Evolutionary conservation across 495 filamentous ascomycete species (phyloP).

Genomic region (Tetracladium setigerum): DNA sequence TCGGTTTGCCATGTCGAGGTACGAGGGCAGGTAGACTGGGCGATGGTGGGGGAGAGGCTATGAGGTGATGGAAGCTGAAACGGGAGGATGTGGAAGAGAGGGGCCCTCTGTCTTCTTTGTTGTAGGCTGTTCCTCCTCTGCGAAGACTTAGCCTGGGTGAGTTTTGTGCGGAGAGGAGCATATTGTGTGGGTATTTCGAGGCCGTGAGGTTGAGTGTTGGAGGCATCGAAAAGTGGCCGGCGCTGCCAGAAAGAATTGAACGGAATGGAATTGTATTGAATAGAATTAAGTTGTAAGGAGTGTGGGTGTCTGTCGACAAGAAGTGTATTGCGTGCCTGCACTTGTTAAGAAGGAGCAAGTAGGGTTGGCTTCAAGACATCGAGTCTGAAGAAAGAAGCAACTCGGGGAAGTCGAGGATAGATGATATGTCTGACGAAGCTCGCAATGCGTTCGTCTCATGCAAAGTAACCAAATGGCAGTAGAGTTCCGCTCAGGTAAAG

Average conservation of each 20-base stretch:
- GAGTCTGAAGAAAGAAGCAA: neutral
- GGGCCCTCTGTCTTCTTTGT: slow-evolving; percentile 24
- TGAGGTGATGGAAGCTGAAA: slow-evolving; percentile 54
- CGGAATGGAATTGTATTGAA: slow-evolving; percentile 12
- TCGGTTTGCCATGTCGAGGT: slow-evolving; percentile 49
- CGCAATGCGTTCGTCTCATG: too few relatives aligned
- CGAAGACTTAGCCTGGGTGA: slow-evolving; percentile 12
- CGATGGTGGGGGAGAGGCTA: slow-evolving; percentile 50
- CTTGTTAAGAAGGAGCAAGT: slow-evolving; percentile 21
- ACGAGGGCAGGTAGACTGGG: slow-evolving; percentile 57
- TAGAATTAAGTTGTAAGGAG: too few relatives aligned
- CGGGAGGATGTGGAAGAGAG: slow-evolving; percentile 47
- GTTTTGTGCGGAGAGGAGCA: slow-evolving; percentile 39
- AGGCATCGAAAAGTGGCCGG: slow-evolving; percentile 31
- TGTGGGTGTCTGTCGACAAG: too few relatives aligned
- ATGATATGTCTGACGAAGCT: too few relatives aligned
- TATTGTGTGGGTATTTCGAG: slow-evolving; percentile 36
- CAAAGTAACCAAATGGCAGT: too few relatives aligned
- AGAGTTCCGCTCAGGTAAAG: too few relatives aligned
- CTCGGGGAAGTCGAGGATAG: too few relatives aligned
- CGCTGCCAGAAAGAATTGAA: slow-evolving; percentile 19
- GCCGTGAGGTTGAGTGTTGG: slow-evolving; percentile 41
- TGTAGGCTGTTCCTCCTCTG: slow-evolving; percentile 7
- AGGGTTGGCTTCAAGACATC: slow-evolving; percentile 18
- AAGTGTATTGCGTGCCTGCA: neutral